Conservation (phyloP, 208 protist species). For the Endotrypanum monterogeii region DNA sequence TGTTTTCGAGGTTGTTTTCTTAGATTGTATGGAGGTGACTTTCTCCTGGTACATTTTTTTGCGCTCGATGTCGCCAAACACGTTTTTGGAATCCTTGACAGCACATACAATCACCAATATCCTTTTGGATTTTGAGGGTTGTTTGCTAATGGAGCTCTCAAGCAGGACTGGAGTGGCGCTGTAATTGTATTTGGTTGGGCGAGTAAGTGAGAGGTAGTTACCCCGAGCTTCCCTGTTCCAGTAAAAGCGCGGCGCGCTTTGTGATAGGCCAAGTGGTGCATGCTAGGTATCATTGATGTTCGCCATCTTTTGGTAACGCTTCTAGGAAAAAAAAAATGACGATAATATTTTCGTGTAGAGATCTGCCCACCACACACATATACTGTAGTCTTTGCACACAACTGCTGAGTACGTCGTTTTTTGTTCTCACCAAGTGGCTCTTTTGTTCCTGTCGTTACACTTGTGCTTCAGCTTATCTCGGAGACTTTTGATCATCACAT, state of each 20-base stretch:
- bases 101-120: too few species aligned
- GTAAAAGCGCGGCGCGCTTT: slow-evolving; percentile 90
- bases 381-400: neutral
- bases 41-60: slow-evolving; percentile 94
- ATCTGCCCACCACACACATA: too few species aligned
- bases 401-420: neutral
- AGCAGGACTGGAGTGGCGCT: too few species aligned
- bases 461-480: too few species aligned
- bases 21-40: slow-evolving; percentile 89
- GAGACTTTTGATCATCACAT: neutral
- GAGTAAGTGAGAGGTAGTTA: slow-evolving; percentile 85
- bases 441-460: neutral
- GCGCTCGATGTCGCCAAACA: slow-evolving; percentile 52
- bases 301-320: slow-evolving; percentile 53
- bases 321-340: neutral
- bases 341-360: too few species aligned
- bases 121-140: too few species aligned
- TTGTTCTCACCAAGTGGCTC: neutral
- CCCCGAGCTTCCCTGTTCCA: slow-evolving; percentile 90
- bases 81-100: slow-evolving; percentile 87
- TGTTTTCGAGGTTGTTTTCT: slow-evolving; percentile 62
- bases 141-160: too few species aligned
- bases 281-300: slow-evolving; percentile 48
- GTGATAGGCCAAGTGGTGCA: slow-evolving; percentile 52
- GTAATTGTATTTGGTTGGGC: too few species aligned